A percentile compares a stretch with the other conserved stretches of the same genome.
Evolutionary conservation across 495 filamentous ascomycete species (phyloP).

Genomic region (Coniosporium apollinis): DNA sequence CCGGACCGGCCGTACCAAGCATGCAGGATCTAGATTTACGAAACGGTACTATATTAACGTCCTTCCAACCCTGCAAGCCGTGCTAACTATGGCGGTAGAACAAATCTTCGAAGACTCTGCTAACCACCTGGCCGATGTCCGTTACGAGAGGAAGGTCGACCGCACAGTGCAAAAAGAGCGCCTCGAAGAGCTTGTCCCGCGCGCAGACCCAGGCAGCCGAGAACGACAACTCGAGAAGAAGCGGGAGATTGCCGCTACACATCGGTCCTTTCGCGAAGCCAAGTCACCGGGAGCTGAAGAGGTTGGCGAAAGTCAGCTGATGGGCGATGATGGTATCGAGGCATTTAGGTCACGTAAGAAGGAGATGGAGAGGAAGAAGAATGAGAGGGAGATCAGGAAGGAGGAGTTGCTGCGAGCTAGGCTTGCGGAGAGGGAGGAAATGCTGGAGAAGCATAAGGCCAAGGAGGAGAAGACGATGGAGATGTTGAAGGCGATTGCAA

Average conservation of each 20-base stretch:
- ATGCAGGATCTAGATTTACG: constrained; percentile 57
- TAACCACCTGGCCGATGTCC: constrained; percentile 35
- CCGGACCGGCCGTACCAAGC: constrained; percentile 60
- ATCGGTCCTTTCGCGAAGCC: constrained; percentile 40
- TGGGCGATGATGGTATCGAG: constrained; percentile 43
- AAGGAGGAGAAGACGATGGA: constrained; percentile 53
- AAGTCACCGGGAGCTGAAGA: constrained; percentile 39
- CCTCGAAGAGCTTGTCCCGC: constrained; percentile 66
- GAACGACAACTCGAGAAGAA: constrained; percentile 82
- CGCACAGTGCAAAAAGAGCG: constrained; percentile 39
- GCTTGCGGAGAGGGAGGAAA: constrained; percentile 46
- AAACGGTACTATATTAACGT: constrained; percentile 30
- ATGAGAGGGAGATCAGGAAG: constrained; percentile 45
- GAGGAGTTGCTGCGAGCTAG: constrained; percentile 45
- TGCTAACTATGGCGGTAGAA: constrained; percentile 30
- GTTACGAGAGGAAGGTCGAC: constrained; percentile 43
- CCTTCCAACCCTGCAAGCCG: too few species aligned
- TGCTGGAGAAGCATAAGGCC: constrained; percentile 33
- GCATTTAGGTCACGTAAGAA: constrained; percentile 39
- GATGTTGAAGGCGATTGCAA: constrained; percentile 45
- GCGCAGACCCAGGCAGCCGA: constrained; percentile 68
- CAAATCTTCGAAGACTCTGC: constrained; percentile 35
- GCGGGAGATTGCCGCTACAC: constrained; percentile 33
- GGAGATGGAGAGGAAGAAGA: constrained; percentile 39
- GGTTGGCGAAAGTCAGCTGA: constrained; percentile 40